Percentiles rank a stretch among this genome's conserved stretches.
Evolutionary conservation across 2,329 filamentous ascomycete species (phyloP).

Genomic region (Grosmannia serpens): DNA sequence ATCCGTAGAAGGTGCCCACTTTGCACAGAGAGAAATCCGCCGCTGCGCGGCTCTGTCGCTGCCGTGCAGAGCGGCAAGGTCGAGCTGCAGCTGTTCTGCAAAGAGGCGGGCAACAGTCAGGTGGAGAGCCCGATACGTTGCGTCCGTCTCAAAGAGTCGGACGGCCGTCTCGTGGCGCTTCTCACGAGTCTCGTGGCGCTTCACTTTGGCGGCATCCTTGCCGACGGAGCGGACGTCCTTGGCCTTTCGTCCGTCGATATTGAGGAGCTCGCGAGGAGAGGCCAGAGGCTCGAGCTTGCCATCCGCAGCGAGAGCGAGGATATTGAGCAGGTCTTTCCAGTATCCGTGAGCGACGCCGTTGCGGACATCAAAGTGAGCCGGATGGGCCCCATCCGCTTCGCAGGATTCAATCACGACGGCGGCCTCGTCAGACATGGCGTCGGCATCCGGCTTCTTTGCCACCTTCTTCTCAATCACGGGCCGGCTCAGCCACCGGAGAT

Average conservation of each 20-base stretch:
- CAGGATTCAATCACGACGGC: constrained; percentile 15
- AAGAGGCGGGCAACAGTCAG: constrained; percentile 43
- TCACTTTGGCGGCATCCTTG: constrained; percentile 14
- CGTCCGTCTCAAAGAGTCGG: constrained; percentile 25
- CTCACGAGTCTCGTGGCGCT: constrained; percentile 21
- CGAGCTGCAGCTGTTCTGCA: constrained; percentile 38
- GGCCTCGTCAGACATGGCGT: constrained; percentile 19
- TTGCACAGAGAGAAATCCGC: constrained; percentile 43
- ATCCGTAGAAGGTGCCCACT: constrained; percentile 46
- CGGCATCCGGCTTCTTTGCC: constrained; percentile 10
- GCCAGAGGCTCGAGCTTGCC: constrained; percentile 30
- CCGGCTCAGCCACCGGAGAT: constrained; percentile 43
- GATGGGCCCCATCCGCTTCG: constrained; percentile 23
- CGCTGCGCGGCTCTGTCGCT: constrained; percentile 25
- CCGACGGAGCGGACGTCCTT: constrained; percentile 6
- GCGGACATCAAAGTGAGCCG: constrained; percentile 27
- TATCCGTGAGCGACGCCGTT: constrained; percentile 45
- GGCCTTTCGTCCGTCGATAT: constrained; percentile 19
- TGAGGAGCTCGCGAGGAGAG: constrained; percentile 28
- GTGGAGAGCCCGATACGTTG: constrained; percentile 40
- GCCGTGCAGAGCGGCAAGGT: constrained; percentile 29
- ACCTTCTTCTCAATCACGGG: constrained; percentile 44
- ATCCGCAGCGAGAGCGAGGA: constrained; percentile 40
- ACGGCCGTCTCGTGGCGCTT: constrained; percentile 29
- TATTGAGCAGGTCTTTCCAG: constrained; percentile 50